Conservation (phyloP, 1,284 basidiomycete species). For the Ceratobasidium sp. region DNA sequence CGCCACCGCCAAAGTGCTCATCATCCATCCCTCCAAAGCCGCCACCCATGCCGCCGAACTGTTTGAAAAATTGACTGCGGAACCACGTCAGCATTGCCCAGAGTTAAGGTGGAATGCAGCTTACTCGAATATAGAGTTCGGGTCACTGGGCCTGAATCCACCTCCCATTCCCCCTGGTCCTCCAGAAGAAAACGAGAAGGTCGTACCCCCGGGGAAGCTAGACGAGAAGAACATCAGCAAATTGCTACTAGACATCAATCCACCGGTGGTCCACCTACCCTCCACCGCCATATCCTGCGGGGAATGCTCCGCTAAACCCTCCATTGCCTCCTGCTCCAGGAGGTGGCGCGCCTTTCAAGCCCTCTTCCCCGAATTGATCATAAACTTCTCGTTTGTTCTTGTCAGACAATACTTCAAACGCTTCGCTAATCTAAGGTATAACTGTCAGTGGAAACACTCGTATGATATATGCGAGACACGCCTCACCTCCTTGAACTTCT, state of each 20-base stretch:
- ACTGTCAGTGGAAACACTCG: neutral
- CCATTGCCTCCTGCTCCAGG: conserved; percentile 52
- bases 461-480: neutral
- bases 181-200: conserved; percentile 67
- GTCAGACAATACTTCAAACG: conserved; percentile 95
- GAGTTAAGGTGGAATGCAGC: conserved; percentile 51
- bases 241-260: conserved; percentile 45
- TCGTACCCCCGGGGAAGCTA: conserved; percentile 60
- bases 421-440: conserved; percentile 78
- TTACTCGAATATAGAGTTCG: conserved; percentile 90
- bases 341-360: conserved; percentile 68
- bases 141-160: conserved; percentile 79
- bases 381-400: conserved; percentile 92
- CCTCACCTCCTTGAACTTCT: conserved; percentile 91
- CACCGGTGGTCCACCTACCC: conserved; percentile 59
- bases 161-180: conserved; percentile 56
- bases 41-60: conserved; percentile 49
- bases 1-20: conserved; percentile 57
- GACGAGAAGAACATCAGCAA: conserved; percentile 41
- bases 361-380: conserved; percentile 96
- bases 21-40: conserved; percentile 55
- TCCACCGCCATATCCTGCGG: conserved; percentile 54
- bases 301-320: conserved; percentile 58
- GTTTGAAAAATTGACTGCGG: conserved; percentile 70
- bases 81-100: conserved; percentile 46